Conservation (phyloP, 2,329 filamentous ascomycete genomes). For the Corinectria fuckeliana region DNA sequence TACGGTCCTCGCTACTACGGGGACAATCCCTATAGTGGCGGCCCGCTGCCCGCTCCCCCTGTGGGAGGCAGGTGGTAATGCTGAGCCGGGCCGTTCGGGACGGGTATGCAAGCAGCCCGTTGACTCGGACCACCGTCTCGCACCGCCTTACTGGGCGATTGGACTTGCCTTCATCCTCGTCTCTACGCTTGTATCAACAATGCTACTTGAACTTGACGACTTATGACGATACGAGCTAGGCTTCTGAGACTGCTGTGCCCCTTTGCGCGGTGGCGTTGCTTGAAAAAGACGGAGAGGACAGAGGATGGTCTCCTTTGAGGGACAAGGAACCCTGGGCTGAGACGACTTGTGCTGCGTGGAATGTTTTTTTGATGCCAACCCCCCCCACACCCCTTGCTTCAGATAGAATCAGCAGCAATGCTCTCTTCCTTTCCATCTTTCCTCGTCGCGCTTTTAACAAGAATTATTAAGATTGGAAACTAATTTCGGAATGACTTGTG, state of each 20-base stretch:
- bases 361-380: conserved; percentile 25
- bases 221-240: conserved; percentile 36
- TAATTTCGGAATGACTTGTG: conserved; percentile 50
- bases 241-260: conserved; percentile 24
- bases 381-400: conserved; percentile 30
- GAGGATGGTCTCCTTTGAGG: background rate
- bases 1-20: conserved; percentile 52
- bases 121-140: background rate
- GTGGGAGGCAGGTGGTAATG: conserved; percentile 23
- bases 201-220: conserved; percentile 26
- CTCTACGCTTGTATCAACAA: conserved; percentile 2
- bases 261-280: conserved; percentile 8
- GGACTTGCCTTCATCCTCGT: conserved; percentile 1
- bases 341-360: conserved; percentile 38
- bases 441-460: conserved; percentile 25
- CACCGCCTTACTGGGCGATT: background rate
- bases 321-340: conserved; percentile 21
- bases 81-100: background rate
- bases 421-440: conserved; percentile 24
- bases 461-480: conserved; percentile 44
- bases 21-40: conserved; percentile 53
- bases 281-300: conserved; percentile 18
- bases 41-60: conserved; percentile 48
- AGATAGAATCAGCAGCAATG: conserved; percentile 39
- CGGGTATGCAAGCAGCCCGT: background rate